Evolutionary conservation across 2,329 filamentous ascomycete genomes (phyloP), one percentile per base, ranked within the genome.

Genomic region (Ceratocystis papillata): DNA sequence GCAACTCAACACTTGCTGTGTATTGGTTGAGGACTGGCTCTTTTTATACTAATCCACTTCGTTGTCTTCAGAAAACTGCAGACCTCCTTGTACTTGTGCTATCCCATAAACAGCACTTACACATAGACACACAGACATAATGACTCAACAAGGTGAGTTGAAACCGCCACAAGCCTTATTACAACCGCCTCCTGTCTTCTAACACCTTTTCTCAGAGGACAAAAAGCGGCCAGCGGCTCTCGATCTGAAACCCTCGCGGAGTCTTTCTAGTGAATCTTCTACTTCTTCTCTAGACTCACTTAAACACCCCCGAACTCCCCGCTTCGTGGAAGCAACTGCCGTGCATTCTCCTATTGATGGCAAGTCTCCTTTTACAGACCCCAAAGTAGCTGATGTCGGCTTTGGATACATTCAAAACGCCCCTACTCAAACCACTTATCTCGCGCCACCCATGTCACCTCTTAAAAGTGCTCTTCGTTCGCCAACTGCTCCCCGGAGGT

Each of bases 401-500:
- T 96, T 97, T 76, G 91, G 92, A 74, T 96, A 96, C 78, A 88
- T 96, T 73, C 81, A 79, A 77, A 77, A 79, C 74, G 79, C 86
- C 71, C 77, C 81, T 68, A 80, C 80, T 70, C 80, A 83, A 8
- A 64, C 66, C 6, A 25, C 61, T 30, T 46, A 63, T 33, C 28
- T 64, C 12, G 83, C 83, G 79, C 83, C 86, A 46, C 89, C 90
- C 64, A 87, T 82, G 71, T 88, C 89, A 22, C 90, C 90, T 5
- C 82, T 96, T 71, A 96, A 94, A 81, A 96, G 90, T 76, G 92
- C 91, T 65, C 82, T 96, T 80, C 96, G 84, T 78, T 86, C 89
- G 20, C 92, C 93, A 3, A 90, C 91, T 22, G 93, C 90, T 1
- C 89, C 83, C 33, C 83, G 87, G 72, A 83, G 82, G 69, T 77